Evolutionary conservation across 768 basidiomycete species (phyloP).

Genomic region (Clitopilus passeckerianus): DNA sequence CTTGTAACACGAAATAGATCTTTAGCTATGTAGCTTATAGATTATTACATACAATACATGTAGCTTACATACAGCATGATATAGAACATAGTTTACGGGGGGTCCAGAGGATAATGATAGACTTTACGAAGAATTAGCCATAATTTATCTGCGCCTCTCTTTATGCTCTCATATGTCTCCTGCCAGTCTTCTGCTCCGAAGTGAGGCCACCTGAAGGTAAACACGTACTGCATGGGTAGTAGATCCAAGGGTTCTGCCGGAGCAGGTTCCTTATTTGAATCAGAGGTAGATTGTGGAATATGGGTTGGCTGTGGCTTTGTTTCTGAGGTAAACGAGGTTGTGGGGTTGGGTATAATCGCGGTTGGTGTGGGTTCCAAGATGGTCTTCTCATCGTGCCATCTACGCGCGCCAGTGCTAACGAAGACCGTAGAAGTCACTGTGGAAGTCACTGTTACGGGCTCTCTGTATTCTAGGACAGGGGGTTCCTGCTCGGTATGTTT

Average conservation of each 20-base stretch:
- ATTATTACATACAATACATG: neutral
- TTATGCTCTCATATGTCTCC: constrained; percentile 27
- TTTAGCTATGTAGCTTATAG: too few relatives aligned
- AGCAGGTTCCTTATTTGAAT: neutral
- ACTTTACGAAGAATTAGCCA: constrained; percentile 46
- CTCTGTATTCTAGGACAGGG: constrained; percentile 14
- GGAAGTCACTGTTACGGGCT: constrained; percentile 35
- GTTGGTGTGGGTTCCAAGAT: constrained; percentile 9
- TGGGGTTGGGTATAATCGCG: constrained; percentile 1
- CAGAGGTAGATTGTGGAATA: neutral
- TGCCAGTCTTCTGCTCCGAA: constrained; percentile 26
- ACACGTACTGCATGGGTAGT: constrained; percentile 21
- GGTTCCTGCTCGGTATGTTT: constrained; percentile 17
- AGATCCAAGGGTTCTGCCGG: constrained; percentile 16
- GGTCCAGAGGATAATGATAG: constrained; percentile 56
- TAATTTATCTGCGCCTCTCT: constrained; percentile 31
- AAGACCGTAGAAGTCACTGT: constrained; percentile 38
- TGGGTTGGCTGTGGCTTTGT: constrained; percentile 1
- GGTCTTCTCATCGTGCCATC: constrained; percentile 20
- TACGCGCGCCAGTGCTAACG: constrained; percentile 13
- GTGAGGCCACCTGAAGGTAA: constrained; percentile 18
- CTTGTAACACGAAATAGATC: too few relatives aligned
- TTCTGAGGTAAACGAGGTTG: constrained; percentile 1
- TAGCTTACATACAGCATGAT: constrained; percentile 1
- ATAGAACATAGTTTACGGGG: constrained; percentile 24